Evolutionary conservation across 78 protist species (phyloP).

Genomic region (Anaeramoeba flamelloides): DNA sequence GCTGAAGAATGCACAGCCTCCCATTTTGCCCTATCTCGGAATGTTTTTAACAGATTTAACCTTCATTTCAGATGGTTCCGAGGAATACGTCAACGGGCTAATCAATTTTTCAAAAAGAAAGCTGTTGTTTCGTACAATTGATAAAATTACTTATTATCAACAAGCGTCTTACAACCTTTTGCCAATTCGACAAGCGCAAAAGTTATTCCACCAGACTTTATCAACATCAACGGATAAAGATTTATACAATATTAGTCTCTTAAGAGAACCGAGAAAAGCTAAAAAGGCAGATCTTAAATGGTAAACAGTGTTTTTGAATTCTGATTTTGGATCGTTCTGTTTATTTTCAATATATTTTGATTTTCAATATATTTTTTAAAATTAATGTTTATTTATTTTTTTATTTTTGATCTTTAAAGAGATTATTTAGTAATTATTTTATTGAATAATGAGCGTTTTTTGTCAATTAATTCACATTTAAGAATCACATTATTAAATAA

Average conservation of each 20-base stretch:
- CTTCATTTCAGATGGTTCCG: not conserved
- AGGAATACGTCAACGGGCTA: not conserved
- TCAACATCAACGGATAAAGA: not conserved
- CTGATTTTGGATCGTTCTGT: too few species aligned
- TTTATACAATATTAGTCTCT: not conserved
- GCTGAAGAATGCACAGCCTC: not conserved
- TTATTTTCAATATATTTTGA: too few species aligned
- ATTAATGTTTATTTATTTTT: too few species aligned
- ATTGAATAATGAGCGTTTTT: too few species aligned
- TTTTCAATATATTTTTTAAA: too few species aligned
- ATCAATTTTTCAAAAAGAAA: not conserved
- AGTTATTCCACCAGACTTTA: not conserved
- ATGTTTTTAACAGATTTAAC: not conserved
- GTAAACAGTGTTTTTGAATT: too few species aligned
- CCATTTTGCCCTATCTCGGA: not conserved
- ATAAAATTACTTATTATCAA: not conserved
- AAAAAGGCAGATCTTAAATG: too few species aligned
- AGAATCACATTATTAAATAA: too few species aligned
- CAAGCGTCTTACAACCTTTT: not conserved
- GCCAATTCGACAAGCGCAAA: not conserved
- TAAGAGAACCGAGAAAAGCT: slow-evolving; percentile 1
- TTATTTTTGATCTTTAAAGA: too few species aligned
- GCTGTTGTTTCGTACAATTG: not conserved
- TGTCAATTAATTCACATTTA: too few species aligned
- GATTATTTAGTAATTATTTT: too few species aligned